Conservation (phyloP, 768 basidiomycete genomes). For the Leccinum rimulosum region DNA sequence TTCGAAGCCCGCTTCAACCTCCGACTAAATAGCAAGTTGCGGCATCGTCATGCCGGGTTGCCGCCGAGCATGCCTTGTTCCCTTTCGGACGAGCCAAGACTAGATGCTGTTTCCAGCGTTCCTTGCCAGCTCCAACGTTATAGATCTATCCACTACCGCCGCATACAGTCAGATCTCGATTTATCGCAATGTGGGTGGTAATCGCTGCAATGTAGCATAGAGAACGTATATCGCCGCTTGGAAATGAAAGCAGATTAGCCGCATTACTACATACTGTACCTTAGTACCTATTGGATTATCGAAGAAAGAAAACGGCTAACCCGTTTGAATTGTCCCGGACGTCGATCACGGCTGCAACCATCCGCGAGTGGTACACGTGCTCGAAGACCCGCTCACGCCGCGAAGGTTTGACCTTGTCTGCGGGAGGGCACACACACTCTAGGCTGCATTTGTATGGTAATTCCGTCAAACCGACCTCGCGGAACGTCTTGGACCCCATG, state of each 20-base stretch:
- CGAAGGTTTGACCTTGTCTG: not conserved
- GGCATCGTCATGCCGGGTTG: slow-evolving; percentile 24
- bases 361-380: not conserved
- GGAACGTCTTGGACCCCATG: not conserved
- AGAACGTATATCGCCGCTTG: not conserved
- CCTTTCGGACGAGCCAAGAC: slow-evolving; percentile 1
- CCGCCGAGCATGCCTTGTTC: slow-evolving; percentile 20
- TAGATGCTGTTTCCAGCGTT: not conserved
- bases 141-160: not conserved
- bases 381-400: not conserved
- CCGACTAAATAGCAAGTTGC: slow-evolving; percentile 10
- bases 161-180: not conserved
- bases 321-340: not conserved
- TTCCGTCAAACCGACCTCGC: not conserved
- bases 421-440: not conserved
- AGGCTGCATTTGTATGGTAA: not conserved
- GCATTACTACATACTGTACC: not conserved
- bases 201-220: too few species aligned
- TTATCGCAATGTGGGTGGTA: not conserved
- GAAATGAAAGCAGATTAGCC: slow-evolving; percentile 18
- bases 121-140: not conserved
- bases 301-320: not conserved
- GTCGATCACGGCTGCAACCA: not conserved
- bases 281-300: not conserved
- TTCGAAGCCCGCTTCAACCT: slow-evolving; percentile 27